These are phyloP conservation scores for Penicillium diatomitis DNA, from an alignment of 495 filamentous ascomycete genomes.

Conservation along the genomic window DNA sequence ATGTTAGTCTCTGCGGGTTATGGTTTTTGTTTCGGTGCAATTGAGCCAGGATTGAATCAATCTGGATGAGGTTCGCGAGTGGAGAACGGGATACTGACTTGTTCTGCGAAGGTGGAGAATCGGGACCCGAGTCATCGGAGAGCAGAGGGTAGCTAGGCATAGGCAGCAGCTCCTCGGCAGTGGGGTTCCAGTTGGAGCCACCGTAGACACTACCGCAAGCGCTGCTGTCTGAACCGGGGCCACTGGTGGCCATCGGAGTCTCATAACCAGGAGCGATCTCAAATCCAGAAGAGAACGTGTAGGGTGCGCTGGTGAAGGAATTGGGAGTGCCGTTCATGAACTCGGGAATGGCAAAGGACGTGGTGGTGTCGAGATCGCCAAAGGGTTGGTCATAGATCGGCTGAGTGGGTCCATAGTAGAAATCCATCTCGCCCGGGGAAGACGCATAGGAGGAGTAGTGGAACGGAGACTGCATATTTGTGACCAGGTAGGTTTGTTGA, in stretches of 20 bases:
- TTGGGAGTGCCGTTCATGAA: conserved; percentile 12
- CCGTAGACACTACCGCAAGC: conserved; percentile 12
- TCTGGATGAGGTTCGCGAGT: too few species aligned
- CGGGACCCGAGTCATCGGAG: conserved; percentile 11
- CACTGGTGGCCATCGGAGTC: conserved; percentile 7
- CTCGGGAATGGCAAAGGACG: conserved; percentile 13
- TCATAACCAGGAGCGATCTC: conserved; percentile 10
- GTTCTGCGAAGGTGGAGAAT: conserved; percentile 14
- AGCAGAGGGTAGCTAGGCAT: conserved; percentile 11
- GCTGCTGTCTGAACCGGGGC: conserved; percentile 15
- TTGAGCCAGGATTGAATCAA: too few species aligned
- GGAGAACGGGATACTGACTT: conserved; percentile 12
- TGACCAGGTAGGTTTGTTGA: neutral
- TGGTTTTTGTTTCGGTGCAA: too few species aligned
- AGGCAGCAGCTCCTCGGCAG: conserved; percentile 12
- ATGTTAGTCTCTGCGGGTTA: neutral
- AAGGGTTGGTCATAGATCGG: conserved; percentile 14
- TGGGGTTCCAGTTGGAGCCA: conserved; percentile 11
- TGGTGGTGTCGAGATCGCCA: conserved; percentile 13
- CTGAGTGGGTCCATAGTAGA: conserved; percentile 15
- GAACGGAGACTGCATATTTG: conserved; percentile 22
- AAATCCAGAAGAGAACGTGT: conserved; percentile 8
- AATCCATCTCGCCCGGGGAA: conserved; percentile 20
- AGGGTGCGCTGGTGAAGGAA: conserved; percentile 18
- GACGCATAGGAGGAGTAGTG: conserved; percentile 21